Evolutionary conservation across 2,329 filamentous ascomycete species (phyloP).

Genomic region (Epichloe gansuensis): DNA sequence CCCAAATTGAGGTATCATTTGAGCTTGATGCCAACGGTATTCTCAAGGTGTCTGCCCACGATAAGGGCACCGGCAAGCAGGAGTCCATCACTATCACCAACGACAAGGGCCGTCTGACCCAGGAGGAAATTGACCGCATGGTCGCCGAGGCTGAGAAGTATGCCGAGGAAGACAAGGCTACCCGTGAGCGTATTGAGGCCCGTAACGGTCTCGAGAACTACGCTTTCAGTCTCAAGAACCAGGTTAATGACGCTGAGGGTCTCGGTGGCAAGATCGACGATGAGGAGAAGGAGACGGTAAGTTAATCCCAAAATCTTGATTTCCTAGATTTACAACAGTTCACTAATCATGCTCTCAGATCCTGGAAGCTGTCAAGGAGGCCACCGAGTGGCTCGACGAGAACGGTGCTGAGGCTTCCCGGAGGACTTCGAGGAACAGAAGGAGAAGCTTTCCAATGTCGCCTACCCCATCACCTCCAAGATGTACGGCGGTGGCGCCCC

Average conservation of each 20-base stretch:
- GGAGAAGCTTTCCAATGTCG: conserved; percentile 94
- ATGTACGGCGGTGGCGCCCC: conserved; percentile 63
- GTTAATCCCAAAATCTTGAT: conserved; percentile 15
- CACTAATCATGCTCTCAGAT: conserved; percentile 44
- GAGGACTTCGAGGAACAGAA: conserved; percentile 99
- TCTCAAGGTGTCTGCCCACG: conserved; percentile 85
- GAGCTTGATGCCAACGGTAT: conserved; percentile 98
- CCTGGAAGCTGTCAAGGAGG: conserved; percentile 92
- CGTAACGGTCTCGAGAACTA: conserved; percentile 98
- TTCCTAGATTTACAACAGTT: conserved; percentile 4
- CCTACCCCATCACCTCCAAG: conserved; percentile 98
- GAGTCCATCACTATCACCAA: conserved; percentile 99
- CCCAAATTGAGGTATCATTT: conserved; percentile 96
- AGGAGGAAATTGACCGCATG: conserved; percentile 99
- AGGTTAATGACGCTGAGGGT: conserved; percentile 92
- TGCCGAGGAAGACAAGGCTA: conserved; percentile 98
- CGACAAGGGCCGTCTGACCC: conserved; percentile 94
- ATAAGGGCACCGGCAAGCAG: conserved; percentile 96
- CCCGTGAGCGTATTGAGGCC: conserved; percentile 90
- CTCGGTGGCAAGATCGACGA: conserved; percentile 97
- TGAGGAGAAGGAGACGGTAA: conserved; percentile 91
- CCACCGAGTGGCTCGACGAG: conserved; percentile 93
- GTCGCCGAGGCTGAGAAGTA: conserved; percentile 97
- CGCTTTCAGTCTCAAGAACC: conserved; percentile 97
- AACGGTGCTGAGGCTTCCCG: conserved; percentile 71